Conservation (phyloP, 106 monocot genomes). For the Narthecium ossifragum region DNA sequence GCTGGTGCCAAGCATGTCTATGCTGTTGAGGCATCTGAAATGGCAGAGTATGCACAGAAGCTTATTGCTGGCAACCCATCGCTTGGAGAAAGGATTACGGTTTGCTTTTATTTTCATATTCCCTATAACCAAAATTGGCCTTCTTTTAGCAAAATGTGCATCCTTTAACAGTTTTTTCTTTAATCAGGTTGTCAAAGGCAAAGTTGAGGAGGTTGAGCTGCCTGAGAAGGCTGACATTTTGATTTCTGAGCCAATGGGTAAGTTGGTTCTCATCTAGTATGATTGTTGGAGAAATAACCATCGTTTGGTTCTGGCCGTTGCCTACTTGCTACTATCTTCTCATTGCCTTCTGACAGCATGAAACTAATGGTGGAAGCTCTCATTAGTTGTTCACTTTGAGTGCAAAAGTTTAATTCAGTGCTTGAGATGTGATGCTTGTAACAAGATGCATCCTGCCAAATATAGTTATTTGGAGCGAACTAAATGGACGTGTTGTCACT, state of each 20-base stretch:
- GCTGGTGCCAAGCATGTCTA: conserved; percentile 99
- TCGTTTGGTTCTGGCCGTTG: no score
- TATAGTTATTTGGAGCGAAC: no score
- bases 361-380: no score
- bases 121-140: background rate
- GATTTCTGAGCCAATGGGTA: conserved; percentile 99
- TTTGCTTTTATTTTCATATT: conserved; percentile 13
- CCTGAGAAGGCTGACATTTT: conserved; percentile 99
- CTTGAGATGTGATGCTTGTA: no score
- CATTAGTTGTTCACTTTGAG: no score
- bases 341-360: no score
- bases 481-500: no score
- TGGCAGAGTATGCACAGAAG: conserved; percentile 88
- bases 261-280: no score
- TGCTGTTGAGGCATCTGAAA: conserved; percentile 98
- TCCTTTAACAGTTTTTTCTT: background rate
- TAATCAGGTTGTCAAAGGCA: conserved; percentile 81
- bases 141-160: background rate
- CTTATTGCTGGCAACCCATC: conserved; percentile 88
- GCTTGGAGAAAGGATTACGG: conserved; percentile 76
- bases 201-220: conserved; percentile 87
- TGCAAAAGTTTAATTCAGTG: no score
- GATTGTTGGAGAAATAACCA: no score
- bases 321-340: no score
- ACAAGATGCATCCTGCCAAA: no score